Conservation (phyloP, 2,329 filamentous ascomycete genomes). For the Diaporthe velutina region DNA sequence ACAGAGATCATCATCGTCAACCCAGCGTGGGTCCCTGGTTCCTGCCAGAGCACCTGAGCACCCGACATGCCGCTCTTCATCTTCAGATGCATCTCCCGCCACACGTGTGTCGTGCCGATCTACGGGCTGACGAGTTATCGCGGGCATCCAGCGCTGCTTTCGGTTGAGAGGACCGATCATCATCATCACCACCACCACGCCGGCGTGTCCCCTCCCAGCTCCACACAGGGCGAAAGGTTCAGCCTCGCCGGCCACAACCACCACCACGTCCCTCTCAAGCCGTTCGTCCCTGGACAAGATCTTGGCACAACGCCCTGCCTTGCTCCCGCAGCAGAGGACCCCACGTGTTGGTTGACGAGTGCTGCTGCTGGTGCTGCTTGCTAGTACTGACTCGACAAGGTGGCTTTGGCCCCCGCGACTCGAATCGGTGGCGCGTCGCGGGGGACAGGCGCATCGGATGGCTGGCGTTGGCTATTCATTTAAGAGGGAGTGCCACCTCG, state of each 20-base stretch:
- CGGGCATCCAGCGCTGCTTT: background rate
- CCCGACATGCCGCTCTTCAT: slow-evolving; percentile 26
- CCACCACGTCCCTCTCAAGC: background rate
- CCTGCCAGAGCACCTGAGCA: slow-evolving; percentile 12
- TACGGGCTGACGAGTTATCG: slow-evolving; percentile 3
- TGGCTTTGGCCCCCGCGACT: background rate
- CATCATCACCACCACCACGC: slow-evolving; percentile 15
- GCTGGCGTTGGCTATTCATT: slow-evolving; percentile 6
- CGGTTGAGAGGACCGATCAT: background rate
- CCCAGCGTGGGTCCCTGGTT: background rate
- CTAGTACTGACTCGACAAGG: slow-evolving; percentile 4
- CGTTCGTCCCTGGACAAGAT: background rate
- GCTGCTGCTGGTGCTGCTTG: background rate
- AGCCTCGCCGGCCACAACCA: background rate
- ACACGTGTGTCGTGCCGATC: background rate
- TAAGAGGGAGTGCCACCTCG: background rate
- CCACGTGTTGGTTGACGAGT: slow-evolving; percentile 7
- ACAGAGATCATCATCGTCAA: slow-evolving; percentile 16
- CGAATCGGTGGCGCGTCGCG: background rate
- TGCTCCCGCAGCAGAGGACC: background rate
- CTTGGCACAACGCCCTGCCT: background rate
- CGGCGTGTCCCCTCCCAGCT: background rate
- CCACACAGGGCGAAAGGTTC: slow-evolving; percentile 5
- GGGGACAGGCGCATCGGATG: background rate
- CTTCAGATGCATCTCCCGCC: background rate